A percentile compares a stretch with the other conserved stretches of the same genome.
Evolutionary conservation across 2,329 filamentous ascomycete species (phyloP).

Genomic region (Penicillium sp.): DNA sequence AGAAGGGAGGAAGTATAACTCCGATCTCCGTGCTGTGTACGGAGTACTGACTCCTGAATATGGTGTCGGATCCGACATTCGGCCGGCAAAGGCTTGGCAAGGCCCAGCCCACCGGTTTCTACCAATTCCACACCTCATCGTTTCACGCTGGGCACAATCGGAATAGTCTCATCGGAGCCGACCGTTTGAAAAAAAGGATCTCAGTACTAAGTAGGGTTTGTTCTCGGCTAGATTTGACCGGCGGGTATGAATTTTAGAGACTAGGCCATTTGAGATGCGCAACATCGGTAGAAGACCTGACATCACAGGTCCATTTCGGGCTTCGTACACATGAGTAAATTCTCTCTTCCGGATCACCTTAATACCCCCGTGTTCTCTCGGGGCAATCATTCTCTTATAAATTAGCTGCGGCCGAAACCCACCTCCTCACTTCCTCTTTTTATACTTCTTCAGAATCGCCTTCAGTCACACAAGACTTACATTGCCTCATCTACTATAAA

Average conservation of each 20-base stretch:
- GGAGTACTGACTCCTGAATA: too few relatives aligned
- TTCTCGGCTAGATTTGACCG: constrained; percentile 22
- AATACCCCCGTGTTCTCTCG: constrained; percentile 9
- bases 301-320: constrained; percentile 20
- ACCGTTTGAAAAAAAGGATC: constrained; percentile 12
- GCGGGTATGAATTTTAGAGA: neutral
- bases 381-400: constrained; percentile 13
- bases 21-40: too few relatives aligned
- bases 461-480: constrained; percentile 1
- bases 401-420: constrained; percentile 11
- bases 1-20: neutral
- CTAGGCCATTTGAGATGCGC: constrained; percentile 5
- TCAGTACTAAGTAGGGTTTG: constrained; percentile 13
- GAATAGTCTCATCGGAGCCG: constrained; percentile 21
- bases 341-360: constrained; percentile 8
- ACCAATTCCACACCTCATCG: constrained; percentile 6
- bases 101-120: constrained; percentile 4
- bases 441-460: constrained; percentile 6
- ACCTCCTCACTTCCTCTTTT: constrained; percentile 5
- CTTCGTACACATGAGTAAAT: constrained; percentile 14
- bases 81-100: constrained; percentile 13
- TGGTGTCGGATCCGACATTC: constrained; percentile 23
- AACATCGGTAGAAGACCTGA: constrained; percentile 8
- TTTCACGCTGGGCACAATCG: constrained; percentile 11
- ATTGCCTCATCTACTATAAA: constrained; percentile 9